Base-by-base conservation (phyloP, 768 basidiomycete genomes). In the Mycena latifolia region DNA sequence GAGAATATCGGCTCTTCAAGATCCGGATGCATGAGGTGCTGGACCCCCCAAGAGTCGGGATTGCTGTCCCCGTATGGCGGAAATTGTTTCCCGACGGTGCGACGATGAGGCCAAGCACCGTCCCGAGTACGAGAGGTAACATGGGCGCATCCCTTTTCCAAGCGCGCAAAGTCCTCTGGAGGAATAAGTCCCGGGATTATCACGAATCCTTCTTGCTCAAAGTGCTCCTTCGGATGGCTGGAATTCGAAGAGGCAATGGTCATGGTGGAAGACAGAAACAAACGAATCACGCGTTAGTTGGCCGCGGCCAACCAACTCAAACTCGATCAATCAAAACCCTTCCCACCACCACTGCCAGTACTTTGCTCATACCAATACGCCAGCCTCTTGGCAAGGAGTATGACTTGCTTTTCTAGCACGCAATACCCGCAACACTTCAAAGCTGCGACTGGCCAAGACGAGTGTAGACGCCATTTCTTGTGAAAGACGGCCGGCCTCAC, bases 21-120 rank as follows among this genome's bases (percentile, higher is more conserved):
- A 33, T 83, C 87, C 1, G 92, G 92, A 71, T 93, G 92, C 93
- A 94, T 93, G 48, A 91, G 75, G 66, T 93, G 91, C 69, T 93
- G 92, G 2, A 93, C 87, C 2, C 92, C 93, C 92, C 92, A 93
- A 0, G 89, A 86, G 75, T 94, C 92, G 2, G 87, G 84, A 55
- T 86, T 76, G 18, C 79, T 80, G 33, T 84, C 76, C 56, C 84
- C 88, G 69, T 83, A 93, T 0, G 92, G 92, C 4, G 92, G 92
- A 66, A 93, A 94, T 74, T 92, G 91, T 65, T 89, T 90, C 1
- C 93, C 92, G 20, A 94, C 90, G 0, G 87, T 89, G 37, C 92
- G 85, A 5, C 91, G 81, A 69, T 89, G 82, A 0, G 85, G 79
- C 92, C 92, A 94, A 3, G 74, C 65, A 2, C 91, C 91, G 0